phyloP scores from a whole-genome alignment of 805 yeast species.

The Lipomyces oligophaga region DNA sequence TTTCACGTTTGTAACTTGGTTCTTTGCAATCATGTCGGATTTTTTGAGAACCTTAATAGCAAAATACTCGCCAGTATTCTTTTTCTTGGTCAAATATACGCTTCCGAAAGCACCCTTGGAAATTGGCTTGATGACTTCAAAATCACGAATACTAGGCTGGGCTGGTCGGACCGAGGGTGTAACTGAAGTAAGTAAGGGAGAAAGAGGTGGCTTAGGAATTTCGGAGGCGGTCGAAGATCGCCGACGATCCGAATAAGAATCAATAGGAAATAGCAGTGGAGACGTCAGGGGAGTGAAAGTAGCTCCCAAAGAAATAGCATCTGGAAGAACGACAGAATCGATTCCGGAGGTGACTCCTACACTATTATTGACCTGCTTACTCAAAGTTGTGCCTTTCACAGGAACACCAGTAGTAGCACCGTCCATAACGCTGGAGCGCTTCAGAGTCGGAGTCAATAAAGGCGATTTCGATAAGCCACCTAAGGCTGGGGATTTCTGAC shows the following conservation, averaged over 20 bases:
- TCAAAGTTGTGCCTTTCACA: not conserved
- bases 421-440: not conserved
- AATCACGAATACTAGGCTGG: conserved; percentile 75
- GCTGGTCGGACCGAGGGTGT: conserved; percentile 52
- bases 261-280: conserved; percentile 53
- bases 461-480: conserved; percentile 22
- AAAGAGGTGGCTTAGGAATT: conserved; percentile 58
- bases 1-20: conserved; percentile 90
- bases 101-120: conserved; percentile 98
- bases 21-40: conserved; percentile 94
- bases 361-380: not conserved
- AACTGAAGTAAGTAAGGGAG: conserved; percentile 72
- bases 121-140: conserved; percentile 86
- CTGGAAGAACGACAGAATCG: not conserved
- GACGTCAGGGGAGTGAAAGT: conserved; percentile 52
- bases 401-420: not conserved
- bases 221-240: conserved; percentile 34
- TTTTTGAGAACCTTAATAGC: conserved; percentile 91
- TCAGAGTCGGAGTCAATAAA: conserved; percentile 11
- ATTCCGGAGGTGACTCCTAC: not conserved
- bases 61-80: conserved; percentile 86
- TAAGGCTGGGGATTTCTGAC: conserved; percentile 25
- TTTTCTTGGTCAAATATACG: conserved; percentile 79
- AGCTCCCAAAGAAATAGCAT: too few species aligned
- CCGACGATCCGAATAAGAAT: conserved; percentile 34